These are phyloP conservation scores for Metschnikowia rubicola DNA, from an alignment of 805 yeast genomes.

Conservation along the genomic window DNA sequence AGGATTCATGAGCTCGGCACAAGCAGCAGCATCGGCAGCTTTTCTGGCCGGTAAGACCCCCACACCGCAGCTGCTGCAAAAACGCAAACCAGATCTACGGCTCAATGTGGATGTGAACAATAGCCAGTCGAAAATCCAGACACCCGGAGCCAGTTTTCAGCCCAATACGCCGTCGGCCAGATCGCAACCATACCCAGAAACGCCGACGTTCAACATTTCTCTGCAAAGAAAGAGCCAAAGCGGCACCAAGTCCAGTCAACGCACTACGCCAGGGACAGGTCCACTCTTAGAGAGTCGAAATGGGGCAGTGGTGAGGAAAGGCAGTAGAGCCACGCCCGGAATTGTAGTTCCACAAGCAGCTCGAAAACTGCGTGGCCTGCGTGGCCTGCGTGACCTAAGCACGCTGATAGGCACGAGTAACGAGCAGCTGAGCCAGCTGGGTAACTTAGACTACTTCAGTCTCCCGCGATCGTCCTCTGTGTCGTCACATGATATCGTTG, in stretches of 20 bases:
- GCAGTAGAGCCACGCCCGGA: not conserved
- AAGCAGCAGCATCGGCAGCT: slow-evolving; percentile 45
- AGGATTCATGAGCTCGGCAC: slow-evolving; percentile 25
- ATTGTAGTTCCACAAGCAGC: not conserved
- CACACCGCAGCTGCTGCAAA: not conserved
- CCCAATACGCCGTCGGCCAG: not conserved
- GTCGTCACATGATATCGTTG: not conserved
- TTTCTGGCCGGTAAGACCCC: slow-evolving; percentile 25
- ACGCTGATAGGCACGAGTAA: not conserved
- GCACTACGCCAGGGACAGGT: not conserved
- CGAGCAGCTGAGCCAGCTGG: not conserved
- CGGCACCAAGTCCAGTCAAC: not conserved
- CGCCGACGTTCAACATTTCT: not conserved
- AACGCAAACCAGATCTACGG: slow-evolving; percentile 6
- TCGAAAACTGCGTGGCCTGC: not conserved
- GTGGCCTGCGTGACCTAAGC: not conserved
- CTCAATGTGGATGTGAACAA: slow-evolving; percentile 1
- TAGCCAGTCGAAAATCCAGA: not conserved
- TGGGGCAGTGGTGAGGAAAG: not conserved
- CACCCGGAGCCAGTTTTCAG: not conserved
- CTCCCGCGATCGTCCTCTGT: slow-evolving; percentile 1
- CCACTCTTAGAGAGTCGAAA: not conserved
- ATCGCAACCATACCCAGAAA: not conserved
- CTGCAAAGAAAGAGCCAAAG: not conserved
- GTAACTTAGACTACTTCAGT: slow-evolving; percentile 4